A percentile compares a stretch with the other conserved stretches of the same genome.
phyloP scores from a whole-genome alignment of 2,329 filamentous ascomycete species.

The Amauroascus verrucosus region DNA sequence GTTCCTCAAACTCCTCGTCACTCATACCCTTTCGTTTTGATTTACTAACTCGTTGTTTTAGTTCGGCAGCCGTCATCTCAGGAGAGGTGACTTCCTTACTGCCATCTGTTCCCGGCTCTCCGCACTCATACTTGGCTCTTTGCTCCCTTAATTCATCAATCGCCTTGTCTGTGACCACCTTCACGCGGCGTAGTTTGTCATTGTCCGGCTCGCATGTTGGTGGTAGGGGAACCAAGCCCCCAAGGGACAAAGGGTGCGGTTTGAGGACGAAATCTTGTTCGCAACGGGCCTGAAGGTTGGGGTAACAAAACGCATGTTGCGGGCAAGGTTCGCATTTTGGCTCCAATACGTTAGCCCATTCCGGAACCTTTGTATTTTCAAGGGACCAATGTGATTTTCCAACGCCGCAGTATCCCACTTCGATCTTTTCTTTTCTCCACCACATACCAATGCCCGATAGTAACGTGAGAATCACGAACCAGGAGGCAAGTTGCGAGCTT shows the following conservation, averaged over 20 bases:
- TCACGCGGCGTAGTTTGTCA: conserved; percentile 77
- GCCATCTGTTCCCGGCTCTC: conserved; percentile 54
- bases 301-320: conserved; percentile 77
- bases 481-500: conserved; percentile 52
- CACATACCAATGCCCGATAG: conserved; percentile 64
- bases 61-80: conserved; percentile 56
- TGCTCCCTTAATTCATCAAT: conserved; percentile 77
- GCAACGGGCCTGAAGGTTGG: conserved; percentile 65
- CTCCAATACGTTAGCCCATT: conserved; percentile 58
- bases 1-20: conserved; percentile 80
- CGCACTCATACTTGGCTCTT: conserved; percentile 83
- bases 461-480: conserved; percentile 60
- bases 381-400: conserved; percentile 54
- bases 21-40: conserved; percentile 75
- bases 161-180: conserved; percentile 76
- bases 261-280: conserved; percentile 79
- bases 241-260: conserved; percentile 70
- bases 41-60: conserved; percentile 65
- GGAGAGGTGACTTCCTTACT: conserved; percentile 52
- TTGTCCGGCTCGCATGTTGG: conserved; percentile 93
- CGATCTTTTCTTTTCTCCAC: conserved; percentile 92
- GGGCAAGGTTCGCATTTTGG: conserved; percentile 88
- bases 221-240: conserved; percentile 70
- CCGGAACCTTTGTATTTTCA: conserved; percentile 57
- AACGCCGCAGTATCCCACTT: conserved; percentile 87